A percentile compares a stretch with the other conserved stretches of the same genome.
Evolutionary conservation across 345 rosid species (phyloP).

Genomic region (Salix purpurea): DNA sequence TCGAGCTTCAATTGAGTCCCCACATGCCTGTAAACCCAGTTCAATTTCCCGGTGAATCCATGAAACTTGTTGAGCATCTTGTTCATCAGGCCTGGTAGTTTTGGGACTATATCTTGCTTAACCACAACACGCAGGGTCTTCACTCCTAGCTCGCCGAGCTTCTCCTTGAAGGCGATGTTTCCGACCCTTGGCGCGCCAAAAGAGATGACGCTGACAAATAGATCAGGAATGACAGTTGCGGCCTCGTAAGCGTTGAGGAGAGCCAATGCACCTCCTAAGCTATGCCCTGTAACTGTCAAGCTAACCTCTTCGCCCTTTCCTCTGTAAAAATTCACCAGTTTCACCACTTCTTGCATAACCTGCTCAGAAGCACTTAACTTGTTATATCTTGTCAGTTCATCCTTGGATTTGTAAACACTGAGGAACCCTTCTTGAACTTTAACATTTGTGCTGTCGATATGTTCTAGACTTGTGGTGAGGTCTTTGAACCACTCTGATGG

Average conservation of each 20-base stretch:
- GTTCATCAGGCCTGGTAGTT: slow-evolving; percentile 53
- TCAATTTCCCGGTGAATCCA: slow-evolving; percentile 30
- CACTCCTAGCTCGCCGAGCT: slow-evolving; percentile 40
- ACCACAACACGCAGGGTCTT: slow-evolving; percentile 46
- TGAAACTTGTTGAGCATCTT: slow-evolving; percentile 40
- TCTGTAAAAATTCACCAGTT: slow-evolving; percentile 26
- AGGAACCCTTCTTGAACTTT: slow-evolving; percentile 56
- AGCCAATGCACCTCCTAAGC: slow-evolving; percentile 63
- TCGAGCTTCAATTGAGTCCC: slow-evolving; percentile 55
- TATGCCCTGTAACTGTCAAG: slow-evolving; percentile 54
- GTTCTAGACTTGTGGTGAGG: slow-evolving; percentile 37
- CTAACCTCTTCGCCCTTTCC: slow-evolving; percentile 51
- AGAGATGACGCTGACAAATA: slow-evolving; percentile 45
- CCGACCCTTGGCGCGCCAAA: slow-evolving; percentile 73
- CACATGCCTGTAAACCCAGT: slow-evolving; percentile 59
- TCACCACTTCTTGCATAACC: slow-evolving; percentile 48
- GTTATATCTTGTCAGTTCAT: slow-evolving; percentile 48
- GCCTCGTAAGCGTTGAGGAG: slow-evolving; percentile 56
- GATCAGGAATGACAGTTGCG: slow-evolving; percentile 32
- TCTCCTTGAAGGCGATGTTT: slow-evolving; percentile 52
- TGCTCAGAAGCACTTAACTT: slow-evolving; percentile 55
- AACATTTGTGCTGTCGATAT: slow-evolving; percentile 25
- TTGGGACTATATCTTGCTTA: slow-evolving; percentile 60
- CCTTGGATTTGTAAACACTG: slow-evolving; percentile 46
- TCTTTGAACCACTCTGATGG: slow-evolving; percentile 62